These are phyloP conservation scores for Fusarium kyushuense DNA, from an alignment of 2,329 filamentous ascomycete genomes.

Conservation along the genomic window DNA sequence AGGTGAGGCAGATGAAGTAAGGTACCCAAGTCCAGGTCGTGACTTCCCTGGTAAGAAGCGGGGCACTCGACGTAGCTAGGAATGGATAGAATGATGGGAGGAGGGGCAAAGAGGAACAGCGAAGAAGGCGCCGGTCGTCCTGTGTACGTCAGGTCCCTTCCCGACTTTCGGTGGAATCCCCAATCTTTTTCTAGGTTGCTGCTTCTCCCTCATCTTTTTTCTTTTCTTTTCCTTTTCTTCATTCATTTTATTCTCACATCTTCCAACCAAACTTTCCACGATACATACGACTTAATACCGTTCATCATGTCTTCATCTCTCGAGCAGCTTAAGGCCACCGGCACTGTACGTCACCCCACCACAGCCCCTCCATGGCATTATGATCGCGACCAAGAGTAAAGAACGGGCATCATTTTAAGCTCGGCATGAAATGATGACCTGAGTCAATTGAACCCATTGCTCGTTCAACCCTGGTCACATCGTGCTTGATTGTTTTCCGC, in stretches of 20 bases:
- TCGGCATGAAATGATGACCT: slow-evolving; percentile 3
- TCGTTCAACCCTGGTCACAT: neutral
- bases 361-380: slow-evolving; percentile 50
- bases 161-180: slow-evolving; percentile 39
- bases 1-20: slow-evolving; percentile 38
- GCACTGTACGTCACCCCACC: slow-evolving; percentile 80
- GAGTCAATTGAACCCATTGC: slow-evolving; percentile 4
- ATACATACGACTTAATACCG: slow-evolving; percentile 27
- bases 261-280: slow-evolving; percentile 23
- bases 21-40: slow-evolving; percentile 23
- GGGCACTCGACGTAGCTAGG: slow-evolving; percentile 22
- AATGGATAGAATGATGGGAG: slow-evolving; percentile 35
- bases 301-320: slow-evolving; percentile 84
- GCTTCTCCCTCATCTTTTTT: slow-evolving; percentile 18
- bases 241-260: slow-evolving; percentile 30
- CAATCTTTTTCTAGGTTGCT: slow-evolving; percentile 35
- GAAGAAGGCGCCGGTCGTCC: slow-evolving; percentile 36
- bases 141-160: slow-evolving; percentile 44
- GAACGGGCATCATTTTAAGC: slow-evolving; percentile 10
- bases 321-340: slow-evolving; percentile 95
- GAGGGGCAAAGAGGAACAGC: slow-evolving; percentile 39
- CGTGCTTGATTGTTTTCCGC: slow-evolving; percentile 1
- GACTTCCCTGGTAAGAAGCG: slow-evolving; percentile 31
- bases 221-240: slow-evolving; percentile 15
- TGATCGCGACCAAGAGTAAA: slow-evolving; percentile 27